Conservation (phyloP, 352 stramenopile species). For the Phytophthora sp. region DNA sequence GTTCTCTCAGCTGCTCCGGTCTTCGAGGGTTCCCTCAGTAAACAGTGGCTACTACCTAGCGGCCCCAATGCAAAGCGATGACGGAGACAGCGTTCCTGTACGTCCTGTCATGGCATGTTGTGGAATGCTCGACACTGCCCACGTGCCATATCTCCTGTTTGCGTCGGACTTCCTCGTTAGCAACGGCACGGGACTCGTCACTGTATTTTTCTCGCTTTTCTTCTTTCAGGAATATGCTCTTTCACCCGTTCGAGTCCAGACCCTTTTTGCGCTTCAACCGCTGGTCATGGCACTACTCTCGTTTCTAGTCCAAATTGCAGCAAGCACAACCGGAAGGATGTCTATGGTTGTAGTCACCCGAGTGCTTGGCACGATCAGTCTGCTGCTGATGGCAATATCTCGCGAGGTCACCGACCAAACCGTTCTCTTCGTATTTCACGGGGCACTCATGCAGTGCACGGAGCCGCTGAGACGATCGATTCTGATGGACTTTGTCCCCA, state of each 20-base stretch:
- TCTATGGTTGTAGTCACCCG: constrained; percentile 57
- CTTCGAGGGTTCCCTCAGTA: constrained; percentile 8
- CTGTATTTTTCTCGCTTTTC: constrained; percentile 72
- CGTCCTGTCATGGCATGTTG: constrained; percentile 27
- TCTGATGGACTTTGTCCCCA: constrained; percentile 81
- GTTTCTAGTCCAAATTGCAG: constrained; percentile 50
- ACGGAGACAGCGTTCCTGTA: constrained; percentile 8
- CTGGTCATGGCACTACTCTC: constrained; percentile 51
- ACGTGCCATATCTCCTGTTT: constrained; percentile 73
- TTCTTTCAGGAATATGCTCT: constrained; percentile 63
- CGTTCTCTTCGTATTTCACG: constrained; percentile 57
- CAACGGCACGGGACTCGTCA: constrained; percentile 64
- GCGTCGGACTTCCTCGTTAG: constrained; percentile 72
- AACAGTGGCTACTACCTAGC: constrained; percentile 18
- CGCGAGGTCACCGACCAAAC: constrained; percentile 37
- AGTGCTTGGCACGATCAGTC: constrained; percentile 39
- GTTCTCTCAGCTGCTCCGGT: constrained; percentile 38
- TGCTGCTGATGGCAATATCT: constrained; percentile 57
- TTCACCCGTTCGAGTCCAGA: constrained; percentile 59
- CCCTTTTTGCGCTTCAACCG: constrained; percentile 61
- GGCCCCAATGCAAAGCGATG: constrained; percentile 3
- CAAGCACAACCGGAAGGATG: constrained; percentile 51
- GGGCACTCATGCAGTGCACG: constrained; percentile 63
- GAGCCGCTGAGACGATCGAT: constrained; percentile 69
- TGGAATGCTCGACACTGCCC: constrained; percentile 37